A percentile compares a stretch with the other conserved stretches of the same genome.
phyloP scores from a whole-genome alignment of 2,329 filamentous ascomycete genomes.

The Diaporthe batatas region DNA sequence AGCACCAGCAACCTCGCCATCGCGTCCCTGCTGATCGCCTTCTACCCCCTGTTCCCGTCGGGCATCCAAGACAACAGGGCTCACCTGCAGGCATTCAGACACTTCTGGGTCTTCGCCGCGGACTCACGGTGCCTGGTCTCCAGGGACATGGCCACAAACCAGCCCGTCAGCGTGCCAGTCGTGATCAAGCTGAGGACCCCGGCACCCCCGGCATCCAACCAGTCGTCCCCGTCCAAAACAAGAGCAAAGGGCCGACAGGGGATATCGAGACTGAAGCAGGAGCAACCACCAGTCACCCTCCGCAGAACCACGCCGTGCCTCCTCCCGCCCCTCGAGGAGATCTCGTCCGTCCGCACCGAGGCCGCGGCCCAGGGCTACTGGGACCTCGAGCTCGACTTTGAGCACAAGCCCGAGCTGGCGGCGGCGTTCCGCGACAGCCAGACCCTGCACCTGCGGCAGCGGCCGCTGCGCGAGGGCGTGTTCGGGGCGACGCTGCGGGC shows the following conservation, averaged over 20 bases:
- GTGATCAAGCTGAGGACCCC: conserved; percentile 68
- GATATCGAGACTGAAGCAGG: conserved; percentile 36
- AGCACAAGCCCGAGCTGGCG: conserved; percentile 70
- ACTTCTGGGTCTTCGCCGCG: conserved; percentile 95
- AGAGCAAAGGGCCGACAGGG: conserved; percentile 46
- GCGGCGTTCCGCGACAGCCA: conserved; percentile 77
- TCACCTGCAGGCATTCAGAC: conserved; percentile 94
- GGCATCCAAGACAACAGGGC: conserved; percentile 93
- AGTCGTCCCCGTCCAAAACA: conserved; percentile 54
- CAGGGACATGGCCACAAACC: conserved; percentile 86
- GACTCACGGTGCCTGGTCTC: conserved; percentile 91
- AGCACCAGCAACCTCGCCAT: conserved; percentile 89
- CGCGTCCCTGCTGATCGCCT: conserved; percentile 86
- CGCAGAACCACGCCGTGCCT: conserved; percentile 69
- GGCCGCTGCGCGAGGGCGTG: conserved; percentile 75
- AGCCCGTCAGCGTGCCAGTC: conserved; percentile 81
- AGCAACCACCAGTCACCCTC: conserved; percentile 50
- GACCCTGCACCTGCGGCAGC: conserved; percentile 79
- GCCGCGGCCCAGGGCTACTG: conserved; percentile 78
- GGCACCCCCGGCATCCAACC: conserved; percentile 54
- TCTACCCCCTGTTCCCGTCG: conserved; percentile 93
- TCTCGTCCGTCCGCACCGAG: conserved; percentile 71
- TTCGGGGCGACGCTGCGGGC: conserved; percentile 83
- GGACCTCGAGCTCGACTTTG: conserved; percentile 84
- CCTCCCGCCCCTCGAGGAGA: conserved; percentile 74